Evolutionary conservation across 495 filamentous ascomycete genomes (phyloP), one percentile per base, ranked within the genome.

Genomic region (Penicillium mononematosum): DNA sequence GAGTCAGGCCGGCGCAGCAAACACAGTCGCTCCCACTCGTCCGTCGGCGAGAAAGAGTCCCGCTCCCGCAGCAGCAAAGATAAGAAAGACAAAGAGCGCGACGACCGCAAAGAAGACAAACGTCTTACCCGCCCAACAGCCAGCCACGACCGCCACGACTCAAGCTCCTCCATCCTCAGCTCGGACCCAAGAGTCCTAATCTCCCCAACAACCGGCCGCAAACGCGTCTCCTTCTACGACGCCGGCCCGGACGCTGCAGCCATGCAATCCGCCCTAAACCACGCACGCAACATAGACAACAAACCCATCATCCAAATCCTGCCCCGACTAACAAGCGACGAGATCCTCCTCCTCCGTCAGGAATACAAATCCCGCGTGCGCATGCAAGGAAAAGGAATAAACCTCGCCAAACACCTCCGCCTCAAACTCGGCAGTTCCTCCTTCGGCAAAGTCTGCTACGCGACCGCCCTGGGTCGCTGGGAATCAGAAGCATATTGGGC

Each of bases 401-500:
- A 97, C 73, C 82, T 98, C 48, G 90, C 94, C 53, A 98, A 98
- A 70, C 94, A 98, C 76, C 89, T 98, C 66, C 93, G 94, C 50
- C 61, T 83, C 39, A 85, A 84, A 44, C 80, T 88, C 9, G 83
- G 87, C 14, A 84, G 86, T 63, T 90, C 90, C 64, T 62, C 73
- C 52, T 87, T 97, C 55, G 91, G 91, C 72, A 98, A 98, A 70
- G 86, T 88, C 10, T 88, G 85, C 64, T 98, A 96, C 68, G 88
- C 90, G 5, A 91, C 89, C 7, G 93, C 94, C 10, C 83, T 98
- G 1, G 94, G 95, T 3, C 80, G 84, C 45, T 98, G 91, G 88
- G 94, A 97, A 75, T 86, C 83, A 50, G 94, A 98, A 70, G 92
- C 90, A 2, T 97, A 94, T 78, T 98, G 94, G 91, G 93, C 95